Base-by-base conservation (phyloP, 768 basidiomycete genomes). In the Phaeotremella skinneri region DNA sequence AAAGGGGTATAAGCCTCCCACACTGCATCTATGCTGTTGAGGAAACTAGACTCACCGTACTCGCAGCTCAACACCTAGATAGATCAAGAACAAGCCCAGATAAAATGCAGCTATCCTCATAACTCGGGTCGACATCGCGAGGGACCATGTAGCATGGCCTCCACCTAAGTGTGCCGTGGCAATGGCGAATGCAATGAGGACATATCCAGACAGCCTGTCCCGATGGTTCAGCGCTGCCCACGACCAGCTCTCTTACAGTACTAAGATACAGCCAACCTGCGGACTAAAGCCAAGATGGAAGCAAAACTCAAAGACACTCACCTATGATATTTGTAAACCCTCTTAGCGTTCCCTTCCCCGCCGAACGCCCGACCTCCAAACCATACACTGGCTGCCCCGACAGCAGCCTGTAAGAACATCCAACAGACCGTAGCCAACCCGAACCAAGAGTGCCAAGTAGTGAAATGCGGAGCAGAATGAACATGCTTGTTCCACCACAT, bases 321-420 rank as follows among this genome's bases (percentile, higher is more conserved):
- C 69, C 90, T 79, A 68, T 92, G 90, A 64, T 89, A 91, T 72
- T 90, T 91, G 87, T 89, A 91, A 20, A 90, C 58, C 1, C 79
- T 73, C 73, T 88, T 91, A 14, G 89, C 88, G 71, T 83, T 85
- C 43, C 79, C 74, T 14, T 83, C 85, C 1, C 89, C 88, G 3
- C 89, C 88, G 69, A 90, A 87, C 0, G 80, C 79, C 16, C 80
- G 80, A 11, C 89, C 89, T 5, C 78, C 81, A 60, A 81, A 85
- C 89, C 89, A 90, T 16, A 89, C 87, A 50, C 86, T 88, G n/a
- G 83, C 85, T 2, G 81, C 87, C 4, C 90, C 90, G 0, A 90
- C 17, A 7, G 80, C 56, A 5, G 83, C 77, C 67, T 91, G 89
- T 30, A 60, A 25, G 11, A 76, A 25, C 42, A 90, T 76, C 87